Base-by-base conservation (phyloP, 202 grass and related monocot genomes). In the Thinopyrum obtusiflorum region DNA sequence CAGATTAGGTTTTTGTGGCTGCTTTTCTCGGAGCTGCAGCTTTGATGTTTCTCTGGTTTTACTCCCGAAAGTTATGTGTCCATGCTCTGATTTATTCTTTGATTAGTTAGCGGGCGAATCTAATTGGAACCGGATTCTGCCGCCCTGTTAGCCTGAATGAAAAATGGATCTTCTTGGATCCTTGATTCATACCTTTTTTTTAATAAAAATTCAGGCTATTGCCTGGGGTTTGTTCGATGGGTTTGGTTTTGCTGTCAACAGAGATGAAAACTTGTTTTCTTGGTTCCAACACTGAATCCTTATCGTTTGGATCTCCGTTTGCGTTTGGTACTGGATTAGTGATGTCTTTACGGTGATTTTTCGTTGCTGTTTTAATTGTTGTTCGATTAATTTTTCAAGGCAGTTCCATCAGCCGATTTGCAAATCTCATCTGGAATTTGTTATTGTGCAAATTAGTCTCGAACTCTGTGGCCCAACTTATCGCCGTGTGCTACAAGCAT, bases 261-360 rank as follows among this genome's bases (percentile, higher is more conserved):
- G 1, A 83, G 1, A 36, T 73, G 71, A 20, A 15, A 74, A 74
- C n/a, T 73, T 49, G 13, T 33, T 11, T 31, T 77, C 46, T 77
- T 36, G 10, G 55, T 53, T 55, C 2, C 53, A 49, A 64, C 31
- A 17, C 11, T 9, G 9, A 42, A 88, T 72, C 13, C 69, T 11
- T 60, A 25, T 24, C 79, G 83, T 57, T 78, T 31, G 60, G 61
- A 77, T 77, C 62, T 84, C 44, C 21, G 53, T 21, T 77, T 77
- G 46, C 21, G 53, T 21, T 77, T 77, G 32, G 42, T 51, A 35
- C 62, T 60, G 53, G 29, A 68, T 17, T 66, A 66, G 17, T 83
- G 35, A 11, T 47, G 10, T 29, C 11, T 84, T 26, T 67, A 46
- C 20, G 3, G 61, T 51, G 40, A 15, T 2, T 13, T 27, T 44